A percentile compares a stretch with the other conserved stretches of the same genome.
Evolutionary conservation across 352 stramenopile species (phyloP).

Genomic region (Pythium insidiosum): DNA sequence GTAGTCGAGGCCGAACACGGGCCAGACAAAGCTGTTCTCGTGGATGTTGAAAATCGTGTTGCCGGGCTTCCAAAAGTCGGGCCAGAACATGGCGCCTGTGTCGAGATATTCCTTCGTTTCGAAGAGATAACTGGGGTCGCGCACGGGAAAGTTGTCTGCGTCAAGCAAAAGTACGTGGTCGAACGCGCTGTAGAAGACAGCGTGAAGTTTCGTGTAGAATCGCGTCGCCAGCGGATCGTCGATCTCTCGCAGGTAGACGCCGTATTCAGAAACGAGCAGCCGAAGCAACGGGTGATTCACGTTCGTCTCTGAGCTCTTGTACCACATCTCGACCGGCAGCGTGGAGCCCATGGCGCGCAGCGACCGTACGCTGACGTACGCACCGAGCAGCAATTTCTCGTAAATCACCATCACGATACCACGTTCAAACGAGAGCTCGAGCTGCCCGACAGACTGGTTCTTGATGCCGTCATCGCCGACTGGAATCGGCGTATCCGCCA

Average conservation of each 20-base stretch:
- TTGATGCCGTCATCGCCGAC: no score
- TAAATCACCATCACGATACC: constrained; percentile 31
- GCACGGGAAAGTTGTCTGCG: constrained; percentile 63
- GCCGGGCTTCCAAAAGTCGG: constrained; percentile 60
- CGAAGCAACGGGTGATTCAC: constrained; percentile 31
- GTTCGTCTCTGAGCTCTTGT: constrained; percentile 36
- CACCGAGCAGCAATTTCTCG: constrained; percentile 23
- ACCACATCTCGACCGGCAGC: constrained; percentile 69
- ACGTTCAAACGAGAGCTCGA: constrained; percentile 17
- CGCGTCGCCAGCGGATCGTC: constrained; percentile 30
- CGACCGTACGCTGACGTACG: constrained; percentile 35
- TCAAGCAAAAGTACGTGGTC: constrained; percentile 72
- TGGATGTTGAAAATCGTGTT: constrained; percentile 80
- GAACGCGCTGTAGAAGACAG: constrained; percentile 67
- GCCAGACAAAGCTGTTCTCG: constrained; percentile 49
- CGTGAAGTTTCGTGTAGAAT: constrained; percentile 73
- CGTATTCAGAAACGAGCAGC: constrained; percentile 24
- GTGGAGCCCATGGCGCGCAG: constrained; percentile 29
- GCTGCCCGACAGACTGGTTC: constrained; percentile 8
- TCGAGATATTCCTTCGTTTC: constrained; percentile 28
- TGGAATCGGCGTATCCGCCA: constrained; percentile 6
- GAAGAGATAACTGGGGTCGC: constrained; percentile 64
- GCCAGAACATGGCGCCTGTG: constrained; percentile 68
- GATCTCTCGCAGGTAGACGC: constrained; percentile 56
- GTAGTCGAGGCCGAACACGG: constrained; percentile 44